Evolutionary conservation across 2,329 filamentous ascomycete genomes (phyloP), one percentile per base, ranked within the genome.

Genomic region (Colletotrichum neosansevieriae): DNA sequence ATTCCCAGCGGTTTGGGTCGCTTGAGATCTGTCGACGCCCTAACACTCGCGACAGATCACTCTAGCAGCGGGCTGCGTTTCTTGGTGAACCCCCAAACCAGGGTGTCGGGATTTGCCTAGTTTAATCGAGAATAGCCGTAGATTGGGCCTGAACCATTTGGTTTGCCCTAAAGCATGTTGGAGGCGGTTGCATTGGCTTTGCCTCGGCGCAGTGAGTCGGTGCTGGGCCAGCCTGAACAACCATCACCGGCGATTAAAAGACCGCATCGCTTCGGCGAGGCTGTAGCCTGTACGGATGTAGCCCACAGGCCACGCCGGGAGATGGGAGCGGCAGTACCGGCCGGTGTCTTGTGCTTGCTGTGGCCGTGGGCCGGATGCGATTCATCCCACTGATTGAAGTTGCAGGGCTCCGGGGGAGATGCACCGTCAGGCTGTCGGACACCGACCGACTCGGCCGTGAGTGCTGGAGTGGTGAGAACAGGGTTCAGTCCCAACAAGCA

Each of bases 11-110:
- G 67, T 51, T 70, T 67, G 69, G 69, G 67, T 71, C 69, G 69
- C 69, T 70, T 70, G 67, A 71, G 67, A 70, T 70, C 69, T 70
- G 69, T 69, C 69, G 61, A 70, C 66, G 67, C 69, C 67, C 69
- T 71, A 71, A 70, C 62, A 54, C 65, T 70, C 67, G 62, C 58
- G 67, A 71, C 53, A 71, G 69, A 71, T 71, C 61, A 71, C 57
- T 71, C 69, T 69, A 63, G 69, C 67, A 69, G 65, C 57, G 66
- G 66, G 66, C 51, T 70, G 69, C 61, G 57, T 70, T 70, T 67
- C 67, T 70, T 70, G 67, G 67, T 66, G 67, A 70, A 70, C 69
- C 69, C 68, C 66, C 69, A 67, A 65, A 71, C 69, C 69, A 71
- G 67, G 67, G 58, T 70, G 29, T 67, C 67, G 69, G 69, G 61